Base-by-base conservation (phyloP, 495 filamentous ascomycete species). In the Penicillium fimorum region DNA sequence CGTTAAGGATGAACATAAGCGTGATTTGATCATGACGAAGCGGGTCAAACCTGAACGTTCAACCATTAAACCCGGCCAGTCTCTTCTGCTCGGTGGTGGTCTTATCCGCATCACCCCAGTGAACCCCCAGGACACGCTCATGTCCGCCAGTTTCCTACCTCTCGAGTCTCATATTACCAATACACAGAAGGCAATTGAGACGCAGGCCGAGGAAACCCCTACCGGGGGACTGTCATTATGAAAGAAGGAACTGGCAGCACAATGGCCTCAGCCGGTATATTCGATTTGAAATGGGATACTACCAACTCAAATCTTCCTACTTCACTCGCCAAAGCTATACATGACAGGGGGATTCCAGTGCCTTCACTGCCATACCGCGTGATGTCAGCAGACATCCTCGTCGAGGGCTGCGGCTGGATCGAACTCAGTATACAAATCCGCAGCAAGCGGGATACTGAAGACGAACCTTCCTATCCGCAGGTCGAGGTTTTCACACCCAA, bases 331-430 rank as follows among this genome's bases (percentile, higher is more conserved):
- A 73, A 76, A 53, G 67, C 66, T 37, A 56, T 74, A 22, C 59
- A 68, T 15, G 71, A 75, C 52, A 64, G 65, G 24, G 61, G 66
- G 2, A 58, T 64, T 4, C 62, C 63, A n/a, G 54, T 64, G 0
- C 70, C 68, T 17, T 17, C 55, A 22, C 72, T 97, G 37, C 92
- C 92, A 3, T 99, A 93, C 67, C 79, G 78, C 10, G 83, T 97
- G 4, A 76, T 92, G 50, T 80, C 85, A 6, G 80, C 87, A 0
- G 94, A 99, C 67, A 83, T 99, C 37, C 74, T 99, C 8, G 85
- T 99, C 35, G 91, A 96, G 61, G 90, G 93, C 18, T 85, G 86
- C 40, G 94, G 94, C 3, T 99, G 95, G 93, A 80, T 99, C 8
- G 94, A 99, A 68, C 69, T 99, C 18, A 86, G 83, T 6, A 84